Conservation (phyloP, 2,329 filamentous ascomycete species). For the Elsinoe batatas region DNA sequence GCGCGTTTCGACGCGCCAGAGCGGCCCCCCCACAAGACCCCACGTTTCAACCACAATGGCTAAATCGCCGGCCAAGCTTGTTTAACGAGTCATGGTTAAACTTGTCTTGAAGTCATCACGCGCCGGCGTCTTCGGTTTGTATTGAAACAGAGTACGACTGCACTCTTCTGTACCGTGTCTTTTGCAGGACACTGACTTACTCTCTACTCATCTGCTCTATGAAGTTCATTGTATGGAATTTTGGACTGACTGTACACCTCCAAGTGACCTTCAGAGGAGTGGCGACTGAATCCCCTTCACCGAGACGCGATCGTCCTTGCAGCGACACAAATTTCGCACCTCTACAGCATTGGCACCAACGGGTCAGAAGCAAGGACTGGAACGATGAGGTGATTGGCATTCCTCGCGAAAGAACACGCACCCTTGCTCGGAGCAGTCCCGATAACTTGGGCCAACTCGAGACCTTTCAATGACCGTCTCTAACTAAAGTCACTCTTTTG, state of each 20-base stretch:
- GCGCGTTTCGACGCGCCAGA: constrained; percentile 8
- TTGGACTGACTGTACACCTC: no score
- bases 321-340: background rate
- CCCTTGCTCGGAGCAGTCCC: background rate
- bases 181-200: no score
- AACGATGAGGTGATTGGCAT: background rate
- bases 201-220: no score
- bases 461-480: background rate
- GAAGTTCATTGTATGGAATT: no score
- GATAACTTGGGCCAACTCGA: constrained; percentile 2
- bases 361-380: background rate
- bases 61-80: background rate
- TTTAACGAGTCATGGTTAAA: constrained; percentile 8
- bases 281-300: no score
- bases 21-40: background rate
- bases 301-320: no score
- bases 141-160: no score
- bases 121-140: background rate
- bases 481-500: constrained; percentile 2
- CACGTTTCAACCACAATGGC: background rate
- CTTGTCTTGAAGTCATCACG: constrained; percentile 1
- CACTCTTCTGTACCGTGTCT: no score
- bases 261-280: no score
- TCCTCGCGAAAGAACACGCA: background rate
- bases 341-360: background rate